Base-by-base conservation (phyloP, 345 rosid genomes). In the Euphorbia lathyris region DNA sequence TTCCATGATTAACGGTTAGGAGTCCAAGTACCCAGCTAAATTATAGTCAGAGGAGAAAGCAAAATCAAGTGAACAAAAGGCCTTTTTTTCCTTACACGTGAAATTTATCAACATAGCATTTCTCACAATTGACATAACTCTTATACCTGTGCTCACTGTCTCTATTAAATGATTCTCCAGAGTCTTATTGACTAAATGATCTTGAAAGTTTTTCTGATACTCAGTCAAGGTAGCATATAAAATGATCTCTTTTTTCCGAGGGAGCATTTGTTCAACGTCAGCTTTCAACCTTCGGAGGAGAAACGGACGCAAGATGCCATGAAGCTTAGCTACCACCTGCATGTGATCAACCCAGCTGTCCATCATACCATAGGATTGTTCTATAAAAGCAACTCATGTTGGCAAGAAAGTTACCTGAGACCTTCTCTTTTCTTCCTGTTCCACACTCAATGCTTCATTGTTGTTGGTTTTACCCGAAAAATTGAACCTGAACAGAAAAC, bases 281-380 rank as follows among this genome's bases (percentile, higher is more conserved):
- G 88, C 61, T 71, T 95, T 95, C 97, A 95, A 77, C 78, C 99
- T 83, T 62, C 98, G 87, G 52, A 95, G 94, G 77, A 95, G 93
- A 82, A 95, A 95, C 10, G 99, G 99, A 16, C 97, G 97, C 72
- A 95, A 78, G 67, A 95, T 95, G 66, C 83, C 86, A 82, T 95
- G 99, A 57, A 95, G 97, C 81, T 95, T 95, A 12, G 89, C 87
- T 32, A 95, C 94, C 72, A 91, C 90, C 99, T 95, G 82, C 48
- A 75, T 25, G 58, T 67, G 65, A 84, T 48, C 43, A 78, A 55
- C 70, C 67, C 10, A 67, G 29, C 12, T 10, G 43, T 55, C 9
- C 67, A 63, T 55, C 23, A 53, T 70, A 66, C 67, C 51, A 58
- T 19, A 34, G 65, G 74, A 58, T 58, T 4, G 8, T 75, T 42